Evolutionary conservation across 1,139 yeast species (phyloP), one percentile per base, ranked within the genome.

Genomic region (Kurtzmaniella quercitrusa): DNA sequence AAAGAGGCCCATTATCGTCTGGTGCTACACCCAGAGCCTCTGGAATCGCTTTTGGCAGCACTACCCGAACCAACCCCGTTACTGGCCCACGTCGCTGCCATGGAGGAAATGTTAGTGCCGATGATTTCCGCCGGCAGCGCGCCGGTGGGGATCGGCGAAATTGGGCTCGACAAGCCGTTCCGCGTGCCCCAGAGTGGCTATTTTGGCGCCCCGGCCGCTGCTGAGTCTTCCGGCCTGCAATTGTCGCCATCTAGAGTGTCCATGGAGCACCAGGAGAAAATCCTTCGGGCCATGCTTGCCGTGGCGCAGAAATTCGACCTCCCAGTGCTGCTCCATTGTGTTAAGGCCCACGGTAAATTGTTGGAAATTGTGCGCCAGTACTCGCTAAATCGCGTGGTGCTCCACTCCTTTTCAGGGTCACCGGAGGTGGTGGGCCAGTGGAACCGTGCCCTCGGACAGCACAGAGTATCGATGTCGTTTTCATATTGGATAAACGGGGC

Each of bases 361-460:
- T 79, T 66, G 45, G 84, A 83, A 10, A 54, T 63, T 1, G 66
- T 79, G 19, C 39, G 57, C 24, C 65, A 52, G 41, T 29, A 40
- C 19, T 42, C 49, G 17, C 54, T 66, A 7, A 55, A 68, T 1
- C 56, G 68, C 1, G 65, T 89, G 1, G 78, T 89, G 31, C 68
- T 91, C 25, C 98, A 91, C 58, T 88, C 96, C 0, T 91, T 81
- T 59, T 79, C 89, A n/a, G 98, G 97, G 1, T 82, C 94, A 2
- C 55, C 71, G 0, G 95, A 89, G 44, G 83, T 81, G 46, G 76
- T 81, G 4, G 65, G 68, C 42, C 53, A 69, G 41, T 84, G 94
- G 85, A 52, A 73, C 18, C 36, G 18, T 3, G 36, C 36, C 5
- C 6, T 31, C 3, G 36, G 36, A 9, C 63, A 66, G 38, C 51